Percentiles rank a stretch among this genome's conserved stretches.
Conservation (phyloP, 1,284 basidiomycete species). For the Inonotus obliquus region DNA sequence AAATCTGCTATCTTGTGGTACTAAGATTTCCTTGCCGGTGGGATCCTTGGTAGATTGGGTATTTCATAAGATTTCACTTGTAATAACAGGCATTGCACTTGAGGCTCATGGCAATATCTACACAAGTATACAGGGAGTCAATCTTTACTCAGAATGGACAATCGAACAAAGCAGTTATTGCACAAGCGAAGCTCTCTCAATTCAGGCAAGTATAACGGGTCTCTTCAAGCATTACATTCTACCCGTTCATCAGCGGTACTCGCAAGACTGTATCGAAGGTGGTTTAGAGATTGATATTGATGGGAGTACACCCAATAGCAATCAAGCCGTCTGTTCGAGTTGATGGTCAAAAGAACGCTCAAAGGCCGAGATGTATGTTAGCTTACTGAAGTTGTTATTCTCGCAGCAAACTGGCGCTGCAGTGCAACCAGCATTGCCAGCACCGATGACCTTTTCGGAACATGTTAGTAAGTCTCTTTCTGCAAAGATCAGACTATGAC, state of each 20-base stretch:
- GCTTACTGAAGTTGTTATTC: conserved; percentile 19
- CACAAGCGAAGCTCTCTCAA: no score
- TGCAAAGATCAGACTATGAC: background rate
- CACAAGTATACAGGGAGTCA: background rate
- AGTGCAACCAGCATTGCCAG: conserved; percentile 18
- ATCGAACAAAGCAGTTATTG: background rate
- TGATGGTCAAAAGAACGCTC: background rate
- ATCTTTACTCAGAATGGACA: no score
- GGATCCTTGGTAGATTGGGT: no score
- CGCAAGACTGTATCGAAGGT: background rate
- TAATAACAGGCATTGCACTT: background rate
- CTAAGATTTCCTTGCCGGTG: no score
- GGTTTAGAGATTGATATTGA: conserved; percentile 25
- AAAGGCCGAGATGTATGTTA: background rate
- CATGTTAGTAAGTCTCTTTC: background rate
- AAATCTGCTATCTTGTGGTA: no score
- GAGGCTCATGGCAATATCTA: background rate
- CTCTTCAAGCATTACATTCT: background rate
- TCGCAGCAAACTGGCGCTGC: conserved; percentile 30
- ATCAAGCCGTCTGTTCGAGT: conserved; percentile 26
- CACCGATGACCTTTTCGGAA: conserved; percentile 14
- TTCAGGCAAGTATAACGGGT: background rate
- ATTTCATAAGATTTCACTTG: no score
- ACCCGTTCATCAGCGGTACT: background rate
- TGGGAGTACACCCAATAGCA: conserved; percentile 27